These are phyloP conservation scores for Chytriomyces confervae DNA, from an alignment of 192 early-diverging fungal species.

Conservation along the genomic window DNA sequence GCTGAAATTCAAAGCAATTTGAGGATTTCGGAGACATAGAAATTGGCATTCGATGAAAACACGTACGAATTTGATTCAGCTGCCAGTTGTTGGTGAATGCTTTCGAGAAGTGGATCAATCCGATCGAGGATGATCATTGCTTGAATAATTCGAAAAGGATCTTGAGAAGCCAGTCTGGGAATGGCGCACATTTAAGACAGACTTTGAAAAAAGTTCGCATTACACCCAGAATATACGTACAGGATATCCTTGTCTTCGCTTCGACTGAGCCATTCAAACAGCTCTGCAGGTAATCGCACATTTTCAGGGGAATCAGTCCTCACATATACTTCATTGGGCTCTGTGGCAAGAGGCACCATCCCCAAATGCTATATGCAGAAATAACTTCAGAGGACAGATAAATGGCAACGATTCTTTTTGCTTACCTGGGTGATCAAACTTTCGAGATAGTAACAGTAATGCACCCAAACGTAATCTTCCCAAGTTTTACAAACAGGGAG, in stretches of 20 bases:
- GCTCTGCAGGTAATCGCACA: slow-evolving; percentile 17
- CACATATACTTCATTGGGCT: slow-evolving; percentile 25
- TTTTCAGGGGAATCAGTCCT: slow-evolving; percentile 2
- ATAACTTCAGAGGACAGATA: too few species aligned
- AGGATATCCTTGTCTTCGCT: slow-evolving; percentile 37
- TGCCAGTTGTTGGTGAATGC: slow-evolving; percentile 41
- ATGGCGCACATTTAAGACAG: neutral
- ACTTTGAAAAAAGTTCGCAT: neutral
- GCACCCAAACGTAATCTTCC: slow-evolving; percentile 89
- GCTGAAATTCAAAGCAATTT: neutral
- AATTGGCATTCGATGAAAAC: neutral
- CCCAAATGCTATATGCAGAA: slow-evolving; percentile 30
- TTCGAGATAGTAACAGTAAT: slow-evolving; percentile 78
- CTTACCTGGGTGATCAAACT: slow-evolving; percentile 57
- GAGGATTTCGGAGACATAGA: neutral
- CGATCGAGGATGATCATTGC: slow-evolving; percentile 55
- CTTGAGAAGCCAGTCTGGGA: slow-evolving; percentile 32
- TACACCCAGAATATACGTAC: slow-evolving; percentile 17
- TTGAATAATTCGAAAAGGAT: slow-evolving; percentile 62
- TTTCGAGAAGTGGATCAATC: slow-evolving; percentile 41
- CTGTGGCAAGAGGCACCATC: slow-evolving; percentile 9
- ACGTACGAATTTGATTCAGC: neutral
- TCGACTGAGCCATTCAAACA: slow-evolving; percentile 43
- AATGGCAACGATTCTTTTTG: too few species aligned
- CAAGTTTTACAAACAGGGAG: slow-evolving; percentile 77